These are phyloP conservation scores for Starmerella cellae DNA, from an alignment of 805 yeast species.

Conservation along the genomic window DNA sequence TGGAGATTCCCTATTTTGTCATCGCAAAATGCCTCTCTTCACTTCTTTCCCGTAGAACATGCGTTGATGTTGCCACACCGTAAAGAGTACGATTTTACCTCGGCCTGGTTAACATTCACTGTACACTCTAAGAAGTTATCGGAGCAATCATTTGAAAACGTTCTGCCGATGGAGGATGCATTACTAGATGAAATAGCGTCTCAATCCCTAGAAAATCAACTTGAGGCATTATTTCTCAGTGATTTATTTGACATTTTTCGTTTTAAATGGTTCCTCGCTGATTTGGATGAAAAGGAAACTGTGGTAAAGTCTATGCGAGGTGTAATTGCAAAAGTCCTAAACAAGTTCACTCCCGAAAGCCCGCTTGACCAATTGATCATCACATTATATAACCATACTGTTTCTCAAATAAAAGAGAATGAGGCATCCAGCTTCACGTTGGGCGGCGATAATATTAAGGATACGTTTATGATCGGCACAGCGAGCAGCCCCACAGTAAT, in stretches of 20 bases:
- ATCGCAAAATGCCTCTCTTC: slow-evolving; percentile 3
- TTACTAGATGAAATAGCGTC: background rate
- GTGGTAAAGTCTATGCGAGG: background rate
- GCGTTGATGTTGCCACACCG: background rate
- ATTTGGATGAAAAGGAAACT: background rate
- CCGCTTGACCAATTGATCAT: slow-evolving; percentile 7
- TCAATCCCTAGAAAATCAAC: background rate
- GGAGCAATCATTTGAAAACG: background rate
- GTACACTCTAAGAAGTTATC: background rate
- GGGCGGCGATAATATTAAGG: slow-evolving; percentile 8
- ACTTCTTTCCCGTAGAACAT: slow-evolving; percentile 3
- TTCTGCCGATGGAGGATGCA: background rate
- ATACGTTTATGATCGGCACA: slow-evolving; percentile 1
- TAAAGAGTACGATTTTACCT: background rate
- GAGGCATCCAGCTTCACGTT: background rate
- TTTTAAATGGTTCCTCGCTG: background rate
- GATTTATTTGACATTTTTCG: background rate
- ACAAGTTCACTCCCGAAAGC: background rate
- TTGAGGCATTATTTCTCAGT: background rate
- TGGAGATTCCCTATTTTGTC: slow-evolving; percentile 17
- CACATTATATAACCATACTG: slow-evolving; percentile 1
- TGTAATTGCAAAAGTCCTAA: background rate
- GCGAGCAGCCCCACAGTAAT: background rate
- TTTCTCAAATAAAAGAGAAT: background rate
- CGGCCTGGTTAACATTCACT: slow-evolving; percentile 2